Percentiles rank a stretch among this genome's conserved stretches.
These are phyloP conservation scores for Penstemon barbatus DNA, from an alignment of 257 asterid species.

Conservation along the genomic window DNA sequence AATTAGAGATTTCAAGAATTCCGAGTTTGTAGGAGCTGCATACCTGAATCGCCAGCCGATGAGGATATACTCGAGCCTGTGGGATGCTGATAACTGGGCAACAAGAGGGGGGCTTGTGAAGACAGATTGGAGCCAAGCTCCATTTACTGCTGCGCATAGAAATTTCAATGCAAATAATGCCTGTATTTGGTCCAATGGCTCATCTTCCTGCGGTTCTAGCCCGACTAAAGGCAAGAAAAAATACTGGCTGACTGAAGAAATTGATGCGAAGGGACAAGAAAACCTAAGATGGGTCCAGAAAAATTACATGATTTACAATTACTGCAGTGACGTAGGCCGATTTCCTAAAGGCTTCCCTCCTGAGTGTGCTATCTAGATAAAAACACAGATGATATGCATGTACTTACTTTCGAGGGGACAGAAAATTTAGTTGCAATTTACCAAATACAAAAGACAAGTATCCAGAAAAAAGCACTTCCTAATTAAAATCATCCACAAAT, in stretches of 20 bases:
- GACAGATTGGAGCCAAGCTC: constrained; percentile 46
- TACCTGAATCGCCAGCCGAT: constrained; percentile 48
- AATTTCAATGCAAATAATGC: constrained; percentile 24
- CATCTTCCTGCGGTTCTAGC: too few relatives aligned
- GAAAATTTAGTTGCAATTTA: too few relatives aligned
- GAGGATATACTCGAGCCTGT: constrained; percentile 46
- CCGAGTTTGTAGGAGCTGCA: constrained; percentile 38
- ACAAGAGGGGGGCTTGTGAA: constrained; percentile 45
- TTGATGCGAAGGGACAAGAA: constrained; percentile 19
- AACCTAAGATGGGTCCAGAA: constrained; percentile 9
- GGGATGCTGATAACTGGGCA: constrained; percentile 29
- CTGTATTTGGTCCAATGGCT: too few relatives aligned
- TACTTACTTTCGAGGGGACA: too few relatives aligned
- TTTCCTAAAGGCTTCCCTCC: too few relatives aligned
- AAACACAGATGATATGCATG: too few relatives aligned
- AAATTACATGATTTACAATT: too few relatives aligned
- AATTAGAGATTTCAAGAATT: constrained; percentile 47
- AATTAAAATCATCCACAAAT: background rate
- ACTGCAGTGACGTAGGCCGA: too few relatives aligned
- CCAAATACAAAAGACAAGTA: too few relatives aligned
- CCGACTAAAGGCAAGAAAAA: too few relatives aligned
- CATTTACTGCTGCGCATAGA: constrained; percentile 45
- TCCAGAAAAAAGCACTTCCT: too few relatives aligned
- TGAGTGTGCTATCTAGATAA: too few relatives aligned
- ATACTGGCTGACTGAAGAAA: constrained; percentile 19